These are phyloP conservation scores for Lipomyces spencermartinsiae DNA, from an alignment of 805 yeast genomes.

Conservation along the genomic window DNA sequence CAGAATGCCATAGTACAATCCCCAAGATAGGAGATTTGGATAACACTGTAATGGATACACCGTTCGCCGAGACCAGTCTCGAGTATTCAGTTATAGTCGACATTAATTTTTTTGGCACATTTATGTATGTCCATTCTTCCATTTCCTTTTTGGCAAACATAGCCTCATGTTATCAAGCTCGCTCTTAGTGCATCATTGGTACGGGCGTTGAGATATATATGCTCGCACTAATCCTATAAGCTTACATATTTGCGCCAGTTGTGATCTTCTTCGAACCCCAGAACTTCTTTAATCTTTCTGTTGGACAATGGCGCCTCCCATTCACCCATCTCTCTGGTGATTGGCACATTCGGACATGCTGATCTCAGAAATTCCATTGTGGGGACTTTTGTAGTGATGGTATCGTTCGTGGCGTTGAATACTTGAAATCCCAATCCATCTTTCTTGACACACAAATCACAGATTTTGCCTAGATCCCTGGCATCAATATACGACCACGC, in stretches of 20 bases:
- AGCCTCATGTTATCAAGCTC: too few species aligned
- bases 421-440: conserved; percentile 18
- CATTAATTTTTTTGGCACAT: too few species aligned
- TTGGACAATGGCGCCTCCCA: conserved; percentile 17
- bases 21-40: too few species aligned
- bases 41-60: too few species aligned
- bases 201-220: too few species aligned
- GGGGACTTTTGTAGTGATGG: conserved; percentile 8
- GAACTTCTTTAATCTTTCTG: conserved; percentile 9
- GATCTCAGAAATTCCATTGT: conserved; percentile 12
- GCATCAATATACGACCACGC: conserved; percentile 20
- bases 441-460: conserved; percentile 13
- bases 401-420: conserved; percentile 18
- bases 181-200: too few species aligned
- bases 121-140: too few species aligned
- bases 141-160: too few species aligned
- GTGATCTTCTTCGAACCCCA: conserved; percentile 13
- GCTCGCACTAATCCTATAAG: not conserved
- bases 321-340: conserved; percentile 19
- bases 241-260: conserved; percentile 18
- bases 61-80: too few species aligned
- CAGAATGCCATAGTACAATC: too few species aligned
- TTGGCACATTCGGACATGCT: conserved; percentile 14
- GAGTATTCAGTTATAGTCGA: too few species aligned
- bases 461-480: conserved; percentile 17